These are phyloP conservation scores for Ascocoryne sarcoides DNA, from an alignment of 2,329 filamentous ascomycete genomes.

Conservation along the genomic window DNA sequence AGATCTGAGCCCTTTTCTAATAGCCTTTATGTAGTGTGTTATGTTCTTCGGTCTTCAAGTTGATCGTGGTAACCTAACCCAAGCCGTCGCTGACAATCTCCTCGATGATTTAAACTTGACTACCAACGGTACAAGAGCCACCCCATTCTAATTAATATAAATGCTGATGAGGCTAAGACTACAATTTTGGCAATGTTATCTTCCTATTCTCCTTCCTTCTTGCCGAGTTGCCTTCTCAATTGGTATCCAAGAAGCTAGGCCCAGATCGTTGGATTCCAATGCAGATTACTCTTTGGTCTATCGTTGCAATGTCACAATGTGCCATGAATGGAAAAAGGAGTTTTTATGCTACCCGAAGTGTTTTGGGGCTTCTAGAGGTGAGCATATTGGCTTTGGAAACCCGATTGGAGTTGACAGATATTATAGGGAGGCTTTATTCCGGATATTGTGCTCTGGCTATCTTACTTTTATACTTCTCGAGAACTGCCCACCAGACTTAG, in stretches of 20 bases:
- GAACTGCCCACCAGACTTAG: conserved; percentile 61
- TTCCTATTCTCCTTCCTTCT: conserved; percentile 44
- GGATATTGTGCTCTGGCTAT: conserved; percentile 57
- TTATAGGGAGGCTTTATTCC: conserved; percentile 51
- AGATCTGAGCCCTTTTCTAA: not conserved
- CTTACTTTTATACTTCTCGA: conserved; percentile 66
- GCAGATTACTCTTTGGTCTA: conserved; percentile 42
- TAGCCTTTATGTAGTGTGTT: conserved; percentile 31
- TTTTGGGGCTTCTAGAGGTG: conserved; percentile 24
- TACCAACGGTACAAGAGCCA: conserved; percentile 26
- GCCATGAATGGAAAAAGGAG: conserved; percentile 34
- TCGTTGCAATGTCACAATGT: conserved; percentile 38
- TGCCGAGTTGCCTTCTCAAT: conserved; percentile 52
- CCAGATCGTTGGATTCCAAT: conserved; percentile 43
- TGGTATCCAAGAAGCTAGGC: conserved; percentile 47
- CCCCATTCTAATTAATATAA: not conserved
- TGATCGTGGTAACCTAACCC: conserved; percentile 48
- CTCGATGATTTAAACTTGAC: conserved; percentile 37
- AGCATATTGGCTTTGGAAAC: conserved; percentile 26
- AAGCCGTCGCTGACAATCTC: conserved; percentile 53
- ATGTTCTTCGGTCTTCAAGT: conserved; percentile 55
- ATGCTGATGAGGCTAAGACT: conserved; percentile 5
- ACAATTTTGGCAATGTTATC: conserved; percentile 44
- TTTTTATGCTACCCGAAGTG: conserved; percentile 35
- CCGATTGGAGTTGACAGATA: not conserved